phyloP scores from a whole-genome alignment of 225 moss, liverwort and hornwort species.

The Pleurozium schreberi region DNA sequence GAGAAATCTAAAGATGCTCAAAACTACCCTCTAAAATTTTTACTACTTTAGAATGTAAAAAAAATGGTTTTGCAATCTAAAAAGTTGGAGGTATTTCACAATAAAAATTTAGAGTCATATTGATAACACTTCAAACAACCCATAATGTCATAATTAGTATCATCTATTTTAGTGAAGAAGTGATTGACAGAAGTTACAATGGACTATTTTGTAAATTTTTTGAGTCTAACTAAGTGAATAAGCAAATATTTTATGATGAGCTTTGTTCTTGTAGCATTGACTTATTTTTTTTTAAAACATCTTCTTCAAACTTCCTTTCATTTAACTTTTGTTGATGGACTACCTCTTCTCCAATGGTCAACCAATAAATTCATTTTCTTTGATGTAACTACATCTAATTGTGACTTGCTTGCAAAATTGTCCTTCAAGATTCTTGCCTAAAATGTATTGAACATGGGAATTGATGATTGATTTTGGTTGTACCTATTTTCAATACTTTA shows the following conservation, averaged over 20 bases:
- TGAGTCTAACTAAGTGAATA: neutral
- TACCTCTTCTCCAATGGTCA: rapidly evolving
- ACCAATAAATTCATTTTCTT: neutral
- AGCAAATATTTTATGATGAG: neutral
- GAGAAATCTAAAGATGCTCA: too few relatives aligned
- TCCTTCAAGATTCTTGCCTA: neutral
- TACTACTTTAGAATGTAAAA: too few relatives aligned
- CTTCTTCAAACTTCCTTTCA: neutral
- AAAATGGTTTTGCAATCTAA: too few relatives aligned
- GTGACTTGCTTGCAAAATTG: too few relatives aligned
- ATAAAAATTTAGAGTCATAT: neutral
- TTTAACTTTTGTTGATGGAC: neutral
- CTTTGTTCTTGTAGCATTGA: neutral
- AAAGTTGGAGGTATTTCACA: too few relatives aligned
- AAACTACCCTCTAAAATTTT: too few relatives aligned
- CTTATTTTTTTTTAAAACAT: neutral
- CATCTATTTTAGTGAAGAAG: too few relatives aligned
- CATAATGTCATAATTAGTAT: neutral
- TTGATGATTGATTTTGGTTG: neutral
- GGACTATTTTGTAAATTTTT: neutral
- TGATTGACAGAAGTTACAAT: neutral
- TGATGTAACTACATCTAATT: too few relatives aligned
- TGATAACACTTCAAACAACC: neutral
- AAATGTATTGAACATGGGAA: neutral
- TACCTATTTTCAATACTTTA: neutral